These are phyloP conservation scores for Pezicula rhizophila DNA, from an alignment of 2,329 filamentous ascomycete genomes.

Conservation along the genomic window DNA sequence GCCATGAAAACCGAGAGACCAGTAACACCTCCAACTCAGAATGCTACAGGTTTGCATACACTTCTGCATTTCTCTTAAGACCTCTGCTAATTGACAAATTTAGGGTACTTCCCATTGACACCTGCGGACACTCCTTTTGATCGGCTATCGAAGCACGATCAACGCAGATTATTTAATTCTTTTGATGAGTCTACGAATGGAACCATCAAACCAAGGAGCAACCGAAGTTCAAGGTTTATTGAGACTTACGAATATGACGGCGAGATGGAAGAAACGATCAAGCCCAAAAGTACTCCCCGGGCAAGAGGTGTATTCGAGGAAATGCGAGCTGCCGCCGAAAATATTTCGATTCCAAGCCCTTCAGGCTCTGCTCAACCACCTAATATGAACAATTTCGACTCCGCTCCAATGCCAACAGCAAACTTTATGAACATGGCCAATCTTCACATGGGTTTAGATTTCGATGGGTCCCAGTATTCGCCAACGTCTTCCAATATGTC, in stretches of 20 bases:
- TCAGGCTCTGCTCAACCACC: constrained; percentile 46
- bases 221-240: constrained; percentile 43
- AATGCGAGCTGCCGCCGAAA: constrained; percentile 51
- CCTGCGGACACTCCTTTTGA: constrained; percentile 59
- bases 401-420: constrained; percentile 47
- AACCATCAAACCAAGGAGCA: constrained; percentile 25
- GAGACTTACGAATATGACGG: constrained; percentile 50
- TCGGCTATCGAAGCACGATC: constrained; percentile 16
- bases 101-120: constrained; percentile 61
- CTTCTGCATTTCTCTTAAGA: not conserved
- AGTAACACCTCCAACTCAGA: constrained; percentile 56
- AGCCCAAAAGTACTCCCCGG: constrained; percentile 43
- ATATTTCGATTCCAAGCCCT: constrained; percentile 47
- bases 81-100: constrained; percentile 18
- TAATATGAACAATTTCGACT: constrained; percentile 38
- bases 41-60: constrained; percentile 47
- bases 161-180: constrained; percentile 47
- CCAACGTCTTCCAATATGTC: constrained; percentile 28
- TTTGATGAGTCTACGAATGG: constrained; percentile 59
- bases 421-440: constrained; percentile 49
- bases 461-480: constrained; percentile 19
- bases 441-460: constrained; percentile 33
- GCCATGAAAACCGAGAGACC: constrained; percentile 43
- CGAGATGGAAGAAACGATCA: constrained; percentile 61
- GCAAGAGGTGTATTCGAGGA: constrained; percentile 51